These are phyloP conservation scores for Pseudozyma sp. DNA, from an alignment of 1,284 basidiomycete species.

Conservation along the genomic window DNA sequence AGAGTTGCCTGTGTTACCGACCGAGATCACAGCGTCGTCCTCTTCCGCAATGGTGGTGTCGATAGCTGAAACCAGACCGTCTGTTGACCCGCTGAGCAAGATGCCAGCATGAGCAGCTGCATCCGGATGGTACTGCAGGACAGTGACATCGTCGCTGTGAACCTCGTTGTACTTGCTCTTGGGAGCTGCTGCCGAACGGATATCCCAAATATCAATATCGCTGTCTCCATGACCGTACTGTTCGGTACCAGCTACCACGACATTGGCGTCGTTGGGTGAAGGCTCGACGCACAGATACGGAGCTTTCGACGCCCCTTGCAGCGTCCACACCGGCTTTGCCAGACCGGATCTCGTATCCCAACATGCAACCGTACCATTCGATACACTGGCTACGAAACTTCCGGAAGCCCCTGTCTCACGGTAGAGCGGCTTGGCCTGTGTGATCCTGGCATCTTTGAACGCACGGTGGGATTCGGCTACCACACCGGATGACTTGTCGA, in stretches of 20 bases:
- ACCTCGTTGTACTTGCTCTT: conserved; percentile 62
- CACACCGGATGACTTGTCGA: conserved; percentile 48
- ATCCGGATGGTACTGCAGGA: conserved; percentile 58
- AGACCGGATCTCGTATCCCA: conserved; percentile 49
- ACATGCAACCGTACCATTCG: conserved; percentile 38
- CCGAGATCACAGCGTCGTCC: conserved; percentile 66
- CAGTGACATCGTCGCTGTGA: conserved; percentile 66
- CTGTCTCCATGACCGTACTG: conserved; percentile 58
- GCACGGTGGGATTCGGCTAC: conserved; percentile 37
- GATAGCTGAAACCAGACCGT: conserved; percentile 61
- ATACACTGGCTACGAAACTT: conserved; percentile 30
- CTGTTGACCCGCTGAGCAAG: conserved; percentile 63
- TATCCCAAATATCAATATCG: conserved; percentile 63
- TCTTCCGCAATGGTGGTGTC: conserved; percentile 59
- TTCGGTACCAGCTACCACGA: conserved; percentile 62
- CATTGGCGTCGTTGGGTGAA: conserved; percentile 31
- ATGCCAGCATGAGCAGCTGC: conserved; percentile 25
- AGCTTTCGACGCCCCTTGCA: conserved; percentile 38
- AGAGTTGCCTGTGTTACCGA: conserved; percentile 62
- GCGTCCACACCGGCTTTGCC: conserved; percentile 22
- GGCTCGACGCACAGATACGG: conserved; percentile 58
- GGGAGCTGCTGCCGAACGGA: conserved; percentile 41
- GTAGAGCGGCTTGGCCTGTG: conserved; percentile 28
- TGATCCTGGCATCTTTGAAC: conserved; percentile 41
- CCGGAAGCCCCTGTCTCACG: conserved; percentile 10